Evolutionary conservation across 1,284 basidiomycete species (phyloP).

Genomic region (Malassezia dermatis): DNA sequence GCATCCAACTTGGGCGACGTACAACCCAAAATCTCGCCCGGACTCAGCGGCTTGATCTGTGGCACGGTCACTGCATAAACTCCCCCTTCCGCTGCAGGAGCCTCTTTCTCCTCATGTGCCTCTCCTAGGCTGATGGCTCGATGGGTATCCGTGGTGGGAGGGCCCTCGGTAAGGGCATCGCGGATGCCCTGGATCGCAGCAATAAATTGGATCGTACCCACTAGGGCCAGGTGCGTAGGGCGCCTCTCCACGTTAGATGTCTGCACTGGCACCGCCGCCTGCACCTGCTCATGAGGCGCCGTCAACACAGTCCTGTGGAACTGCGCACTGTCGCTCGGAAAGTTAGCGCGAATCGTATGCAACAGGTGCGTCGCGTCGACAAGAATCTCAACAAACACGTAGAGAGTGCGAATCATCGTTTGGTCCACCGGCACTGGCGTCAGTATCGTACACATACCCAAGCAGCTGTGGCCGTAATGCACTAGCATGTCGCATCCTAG

Average conservation of each 20-base stretch:
- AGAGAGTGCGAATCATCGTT: constrained; percentile 87
- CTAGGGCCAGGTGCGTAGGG: constrained; percentile 35
- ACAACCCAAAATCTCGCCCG: constrained; percentile 93
- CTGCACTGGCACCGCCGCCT: constrained; percentile 1
- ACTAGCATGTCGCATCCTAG: constrained; percentile 96
- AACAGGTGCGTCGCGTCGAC: constrained; percentile 76
- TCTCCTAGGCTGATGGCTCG: background rate
- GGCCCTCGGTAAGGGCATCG: constrained; percentile 25
- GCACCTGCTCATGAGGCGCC: constrained; percentile 1
- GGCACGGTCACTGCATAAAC: constrained; percentile 56
- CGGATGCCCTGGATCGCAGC: constrained; percentile 37
- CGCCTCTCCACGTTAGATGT: background rate
- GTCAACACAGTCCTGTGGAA: constrained; percentile 51
- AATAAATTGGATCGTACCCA: constrained; percentile 47
- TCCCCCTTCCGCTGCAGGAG: constrained; percentile 4
- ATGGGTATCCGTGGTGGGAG: background rate
- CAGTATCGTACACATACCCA: constrained; percentile 56
- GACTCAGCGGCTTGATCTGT: constrained; percentile 81
- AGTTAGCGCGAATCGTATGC: constrained; percentile 77
- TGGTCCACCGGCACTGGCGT: constrained; percentile 74
- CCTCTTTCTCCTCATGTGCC: background rate
- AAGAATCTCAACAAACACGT: constrained; percentile 93
- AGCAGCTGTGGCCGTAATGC: constrained; percentile 95
- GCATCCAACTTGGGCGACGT: constrained; percentile 66
- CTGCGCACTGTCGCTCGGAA: constrained; percentile 63